Evolutionary conservation across 108 stramenopile genomes (phyloP).

Genomic region (Skeletonema grethae): DNA sequence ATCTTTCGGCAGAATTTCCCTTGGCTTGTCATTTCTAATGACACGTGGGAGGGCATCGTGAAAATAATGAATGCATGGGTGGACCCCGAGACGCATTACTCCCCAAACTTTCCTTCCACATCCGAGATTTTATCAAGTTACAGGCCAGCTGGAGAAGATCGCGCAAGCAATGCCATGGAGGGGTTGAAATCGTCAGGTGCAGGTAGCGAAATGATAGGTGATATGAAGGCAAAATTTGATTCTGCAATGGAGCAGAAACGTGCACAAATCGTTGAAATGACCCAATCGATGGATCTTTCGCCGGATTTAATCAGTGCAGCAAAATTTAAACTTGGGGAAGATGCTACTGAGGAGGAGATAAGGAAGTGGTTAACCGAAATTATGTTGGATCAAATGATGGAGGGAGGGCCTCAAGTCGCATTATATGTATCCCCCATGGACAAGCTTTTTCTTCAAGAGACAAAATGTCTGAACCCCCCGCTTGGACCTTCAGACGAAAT

Average conservation of each 20-base stretch:
- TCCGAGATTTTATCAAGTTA: neutral
- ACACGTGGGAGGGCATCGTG: conserved; percentile 15
- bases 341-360: conserved; percentile 25
- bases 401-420: neutral
- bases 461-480: conserved; percentile 7
- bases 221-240: conserved; percentile 15
- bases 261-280: neutral
- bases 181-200: conserved; percentile 4
- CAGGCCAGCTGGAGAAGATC: neutral
- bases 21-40: conserved; percentile 8
- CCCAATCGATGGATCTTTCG: conserved; percentile 10
- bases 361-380: conserved; percentile 1
- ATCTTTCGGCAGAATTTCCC: conserved; percentile 13
- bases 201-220: conserved; percentile 7
- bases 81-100: conserved; percentile 19
- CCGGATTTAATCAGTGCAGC: conserved; percentile 4
- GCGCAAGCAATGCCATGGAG: neutral
- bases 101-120: conserved; percentile 6
- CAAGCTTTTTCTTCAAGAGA: conserved; percentile 23
- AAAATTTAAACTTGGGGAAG: conserved; percentile 12
- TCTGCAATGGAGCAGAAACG: conserved; percentile 18
- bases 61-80: conserved; percentile 24
- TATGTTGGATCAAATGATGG: neutral
- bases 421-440: conserved; percentile 16
- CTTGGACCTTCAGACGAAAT: neutral